phyloP scores from a whole-genome alignment of 148 eudicot genomes.

The Persicaria tinctoria region DNA sequence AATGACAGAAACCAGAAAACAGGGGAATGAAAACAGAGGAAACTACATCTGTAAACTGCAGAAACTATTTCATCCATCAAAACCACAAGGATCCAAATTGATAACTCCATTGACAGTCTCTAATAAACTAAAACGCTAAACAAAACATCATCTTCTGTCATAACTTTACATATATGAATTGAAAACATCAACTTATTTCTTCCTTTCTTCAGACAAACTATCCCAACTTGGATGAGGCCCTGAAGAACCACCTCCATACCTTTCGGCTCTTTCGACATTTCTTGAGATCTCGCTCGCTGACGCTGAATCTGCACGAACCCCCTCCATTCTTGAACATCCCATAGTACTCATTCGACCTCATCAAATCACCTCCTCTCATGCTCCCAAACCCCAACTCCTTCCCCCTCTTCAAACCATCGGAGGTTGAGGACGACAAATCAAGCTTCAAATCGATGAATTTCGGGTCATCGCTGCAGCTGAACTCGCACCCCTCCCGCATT shows the following conservation, averaged over 20 bases:
- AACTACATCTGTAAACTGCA: background rate
- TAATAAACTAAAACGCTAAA: too few species aligned
- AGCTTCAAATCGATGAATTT: conserved; percentile 68
- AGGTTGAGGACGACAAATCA: conserved; percentile 22
- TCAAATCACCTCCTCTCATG: conserved; percentile 17
- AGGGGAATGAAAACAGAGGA: background rate
- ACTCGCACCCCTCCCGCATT: conserved; percentile 41
- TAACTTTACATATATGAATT: background rate
- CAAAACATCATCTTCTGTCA: background rate
- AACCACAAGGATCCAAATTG: background rate
- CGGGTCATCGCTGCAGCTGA: conserved; percentile 54
- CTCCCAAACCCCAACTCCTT: conserved; percentile 30
- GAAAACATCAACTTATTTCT: background rate
- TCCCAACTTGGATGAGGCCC: conserved; percentile 30
- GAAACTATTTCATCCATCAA: background rate
- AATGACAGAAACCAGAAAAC: background rate
- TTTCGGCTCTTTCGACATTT: conserved; percentile 47
- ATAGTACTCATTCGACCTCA: conserved; percentile 12
- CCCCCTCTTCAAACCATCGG: conserved; percentile 23
- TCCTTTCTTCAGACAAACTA: background rate
- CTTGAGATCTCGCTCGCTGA: conserved; percentile 39
- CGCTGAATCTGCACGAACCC: conserved; percentile 42
- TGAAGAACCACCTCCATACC: conserved; percentile 79
- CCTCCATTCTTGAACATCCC: conserved; percentile 28
- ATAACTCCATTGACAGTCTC: background rate